These are phyloP conservation scores for Triticum monococcum DNA, from an alignment of 176 grass and related monocot genomes.

Conservation along the genomic window DNA sequence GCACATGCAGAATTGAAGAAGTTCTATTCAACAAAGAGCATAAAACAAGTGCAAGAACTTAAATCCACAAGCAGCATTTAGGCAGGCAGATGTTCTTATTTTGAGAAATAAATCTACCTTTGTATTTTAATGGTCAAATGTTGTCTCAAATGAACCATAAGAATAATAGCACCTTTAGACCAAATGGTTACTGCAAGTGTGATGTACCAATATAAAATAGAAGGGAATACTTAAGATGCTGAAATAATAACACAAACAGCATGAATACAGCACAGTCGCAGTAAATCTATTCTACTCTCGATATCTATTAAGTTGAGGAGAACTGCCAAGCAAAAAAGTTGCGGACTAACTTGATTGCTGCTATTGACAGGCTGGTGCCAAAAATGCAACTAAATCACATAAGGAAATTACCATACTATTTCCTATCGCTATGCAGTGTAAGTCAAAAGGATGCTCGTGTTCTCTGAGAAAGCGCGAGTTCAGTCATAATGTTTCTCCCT, in stretches of 20 bases:
- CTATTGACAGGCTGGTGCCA: background rate
- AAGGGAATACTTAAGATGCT: background rate
- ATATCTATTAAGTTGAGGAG: background rate
- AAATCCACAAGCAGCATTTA: too few relatives aligned
- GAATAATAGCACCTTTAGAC: background rate
- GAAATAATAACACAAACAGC: background rate
- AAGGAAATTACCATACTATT: background rate
- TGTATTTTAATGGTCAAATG: too few relatives aligned
- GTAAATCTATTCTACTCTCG: background rate
- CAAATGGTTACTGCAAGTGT: background rate
- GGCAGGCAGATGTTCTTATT: too few relatives aligned
- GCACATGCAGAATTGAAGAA: background rate
- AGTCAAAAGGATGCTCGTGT: background rate
- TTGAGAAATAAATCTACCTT: too few relatives aligned
- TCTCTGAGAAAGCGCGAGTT: background rate
- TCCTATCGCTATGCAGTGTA: too few relatives aligned
- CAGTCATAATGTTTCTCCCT: background rate
- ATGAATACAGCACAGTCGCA: background rate
- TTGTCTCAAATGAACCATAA: background rate
- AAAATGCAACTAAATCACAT: background rate
- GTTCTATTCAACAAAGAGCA: background rate
- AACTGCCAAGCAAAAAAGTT: background rate
- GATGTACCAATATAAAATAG: background rate
- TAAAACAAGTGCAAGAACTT: background rate
- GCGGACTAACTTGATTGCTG: background rate